Evolutionary conservation across 352 stramenopile species (phyloP).

Genomic region (Phytophthora capsici): DNA sequence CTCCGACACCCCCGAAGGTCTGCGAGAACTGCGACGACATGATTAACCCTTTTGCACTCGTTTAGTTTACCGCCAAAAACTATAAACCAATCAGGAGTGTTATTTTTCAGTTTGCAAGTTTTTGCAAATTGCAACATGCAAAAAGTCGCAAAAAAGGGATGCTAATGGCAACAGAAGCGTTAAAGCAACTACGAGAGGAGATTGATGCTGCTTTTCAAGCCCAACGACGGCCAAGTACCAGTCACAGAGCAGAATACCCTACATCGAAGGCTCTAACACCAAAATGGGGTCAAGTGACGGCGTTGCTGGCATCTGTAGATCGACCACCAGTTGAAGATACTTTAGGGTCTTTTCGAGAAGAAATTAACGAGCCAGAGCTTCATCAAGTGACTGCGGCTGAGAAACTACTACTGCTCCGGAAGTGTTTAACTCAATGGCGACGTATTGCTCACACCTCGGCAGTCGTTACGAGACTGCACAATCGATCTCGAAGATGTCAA

Average conservation of each 20-base stretch:
- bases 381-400: slow-evolving; percentile 5
- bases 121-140: no score
- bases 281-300: slow-evolving; percentile 39
- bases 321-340: background rate
- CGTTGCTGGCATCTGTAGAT: slow-evolving; percentile 35
- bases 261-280: background rate
- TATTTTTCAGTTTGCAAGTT: no score
- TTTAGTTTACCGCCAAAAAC: slow-evolving; percentile 10
- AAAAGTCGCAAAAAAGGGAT: background rate
- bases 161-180: slow-evolving; percentile 28
- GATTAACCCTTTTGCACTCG: background rate
- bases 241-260: background rate
- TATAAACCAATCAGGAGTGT: background rate
- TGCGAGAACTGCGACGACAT: slow-evolving; percentile 32
- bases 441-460: background rate
- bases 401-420: slow-evolving; percentile 8
- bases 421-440: slow-evolving; percentile 15
- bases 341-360: background rate
- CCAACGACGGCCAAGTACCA: slow-evolving; percentile 1
- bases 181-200: slow-evolving; percentile 27
- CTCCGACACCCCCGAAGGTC: slow-evolving; percentile 16
- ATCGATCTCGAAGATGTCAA: slow-evolving; percentile 19
- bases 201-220: slow-evolving; percentile 35
- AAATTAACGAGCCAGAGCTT: background rate
- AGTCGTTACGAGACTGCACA: slow-evolving; percentile 12